phyloP scores from a whole-genome alignment of 768 basidiomycete species.

The Termitomyces sp. region DNA sequence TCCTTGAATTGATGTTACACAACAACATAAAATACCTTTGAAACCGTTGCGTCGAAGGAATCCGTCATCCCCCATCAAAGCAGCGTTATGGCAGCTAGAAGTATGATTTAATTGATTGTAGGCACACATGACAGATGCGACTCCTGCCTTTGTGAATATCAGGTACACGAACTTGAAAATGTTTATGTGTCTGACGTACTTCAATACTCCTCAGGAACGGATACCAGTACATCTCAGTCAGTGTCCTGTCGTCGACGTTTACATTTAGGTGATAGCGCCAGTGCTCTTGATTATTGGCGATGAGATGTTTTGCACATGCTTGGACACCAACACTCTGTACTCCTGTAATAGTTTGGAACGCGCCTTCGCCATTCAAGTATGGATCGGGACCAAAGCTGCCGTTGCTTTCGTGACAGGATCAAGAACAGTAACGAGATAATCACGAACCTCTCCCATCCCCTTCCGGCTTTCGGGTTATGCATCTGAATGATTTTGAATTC shows the following conservation, averaged over 20 bases:
- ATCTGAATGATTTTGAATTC: slow-evolving; percentile 24
- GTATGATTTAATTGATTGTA: slow-evolving; percentile 54
- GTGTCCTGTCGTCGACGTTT: slow-evolving; percentile 53
- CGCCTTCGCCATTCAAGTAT: slow-evolving; percentile 56
- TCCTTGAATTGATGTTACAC: too few species aligned
- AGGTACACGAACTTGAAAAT: not conserved
- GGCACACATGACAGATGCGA: slow-evolving; percentile 45
- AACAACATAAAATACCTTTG: slow-evolving; percentile 24
- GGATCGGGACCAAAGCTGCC: slow-evolving; percentile 53
- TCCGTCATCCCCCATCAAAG: slow-evolving; percentile 36
- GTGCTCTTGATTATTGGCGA: slow-evolving; percentile 47
- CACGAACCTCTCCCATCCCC: slow-evolving; percentile 41
- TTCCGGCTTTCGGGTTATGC: slow-evolving; percentile 45
- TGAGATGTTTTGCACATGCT: slow-evolving; percentile 51
- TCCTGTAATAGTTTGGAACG: slow-evolving; percentile 53
- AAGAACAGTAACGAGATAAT: not conserved
- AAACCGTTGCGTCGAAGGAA: slow-evolving; percentile 35
- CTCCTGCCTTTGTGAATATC: slow-evolving; percentile 33
- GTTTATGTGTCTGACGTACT: slow-evolving; percentile 17
- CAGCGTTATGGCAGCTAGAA: slow-evolving; percentile 58
- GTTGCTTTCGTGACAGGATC: not conserved
- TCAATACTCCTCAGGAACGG: slow-evolving; percentile 46
- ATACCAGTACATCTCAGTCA: slow-evolving; percentile 48
- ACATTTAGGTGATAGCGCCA: slow-evolving; percentile 40
- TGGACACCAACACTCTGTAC: slow-evolving; percentile 57